phyloP scores from a whole-genome alignment of 1,284 basidiomycete species.

The Coriolopsis trogii region DNA sequence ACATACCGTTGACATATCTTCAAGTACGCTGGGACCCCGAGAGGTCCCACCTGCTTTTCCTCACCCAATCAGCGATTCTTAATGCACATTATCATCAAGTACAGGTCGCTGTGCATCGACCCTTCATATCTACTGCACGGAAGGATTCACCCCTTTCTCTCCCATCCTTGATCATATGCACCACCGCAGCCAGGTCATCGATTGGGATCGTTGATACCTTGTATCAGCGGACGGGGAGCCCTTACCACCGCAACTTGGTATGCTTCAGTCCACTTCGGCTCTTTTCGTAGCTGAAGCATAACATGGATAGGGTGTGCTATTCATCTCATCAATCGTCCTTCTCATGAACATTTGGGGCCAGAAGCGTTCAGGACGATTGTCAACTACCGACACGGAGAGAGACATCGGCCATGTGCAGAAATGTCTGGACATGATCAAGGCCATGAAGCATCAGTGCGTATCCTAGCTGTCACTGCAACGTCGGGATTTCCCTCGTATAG shows the following conservation, averaged over 20 bases:
- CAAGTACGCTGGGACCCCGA: slow-evolving; percentile 56
- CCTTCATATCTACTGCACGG: slow-evolving; percentile 11
- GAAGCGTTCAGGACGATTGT: slow-evolving; percentile 54
- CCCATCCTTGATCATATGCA: slow-evolving; percentile 65
- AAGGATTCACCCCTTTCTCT: slow-evolving; percentile 44
- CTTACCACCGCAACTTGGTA: slow-evolving; percentile 27
- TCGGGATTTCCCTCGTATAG: not conserved
- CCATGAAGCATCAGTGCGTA: slow-evolving; percentile 50
- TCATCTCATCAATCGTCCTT: slow-evolving; percentile 67
- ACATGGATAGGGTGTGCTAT: slow-evolving; percentile 41
- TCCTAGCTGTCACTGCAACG: not conserved
- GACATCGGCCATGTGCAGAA: slow-evolving; percentile 72
- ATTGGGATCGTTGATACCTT: slow-evolving; percentile 52
- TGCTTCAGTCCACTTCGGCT: not conserved
- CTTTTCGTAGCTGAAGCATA: not conserved
- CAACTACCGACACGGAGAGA: slow-evolving; percentile 53
- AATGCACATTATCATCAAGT: slow-evolving; percentile 72
- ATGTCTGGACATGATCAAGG: slow-evolving; percentile 62
- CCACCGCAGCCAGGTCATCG: slow-evolving; percentile 60
- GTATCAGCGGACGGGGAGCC: slow-evolving; percentile 28
- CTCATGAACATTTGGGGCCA: slow-evolving; percentile 77
- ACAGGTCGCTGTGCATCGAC: slow-evolving; percentile 73
- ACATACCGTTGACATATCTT: not conserved
- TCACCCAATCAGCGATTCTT: slow-evolving; percentile 71
- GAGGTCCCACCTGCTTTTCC: slow-evolving; percentile 55